phyloP scores from a whole-genome alignment of 208 protist species.

The Acanthamoeba divionensis region DNA sequence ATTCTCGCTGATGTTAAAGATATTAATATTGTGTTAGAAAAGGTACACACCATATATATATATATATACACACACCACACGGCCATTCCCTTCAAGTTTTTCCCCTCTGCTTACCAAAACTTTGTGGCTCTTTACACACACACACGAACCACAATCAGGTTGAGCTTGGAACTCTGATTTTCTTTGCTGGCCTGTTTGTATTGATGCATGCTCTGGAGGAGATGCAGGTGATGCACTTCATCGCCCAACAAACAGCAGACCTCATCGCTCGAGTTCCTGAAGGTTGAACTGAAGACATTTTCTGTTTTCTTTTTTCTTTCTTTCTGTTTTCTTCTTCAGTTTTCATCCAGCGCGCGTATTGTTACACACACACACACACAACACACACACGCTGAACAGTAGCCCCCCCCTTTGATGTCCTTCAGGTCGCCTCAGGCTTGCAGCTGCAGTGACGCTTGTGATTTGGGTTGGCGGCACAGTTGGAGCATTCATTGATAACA shows the following conservation, averaged over 20 bases:
- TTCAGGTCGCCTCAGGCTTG: neutral
- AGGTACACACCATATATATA: neutral
- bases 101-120: neutral
- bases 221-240: slow-evolving; percentile 58
- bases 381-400: neutral
- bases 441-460: slow-evolving; percentile 62
- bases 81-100: neutral
- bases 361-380: neutral
- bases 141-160: slow-evolving; percentile 63
- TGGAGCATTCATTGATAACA: slow-evolving; percentile 43
- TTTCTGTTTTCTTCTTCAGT: neutral
- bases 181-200: slow-evolving; percentile 73
- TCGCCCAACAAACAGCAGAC: slow-evolving; percentile 54
- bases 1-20: neutral
- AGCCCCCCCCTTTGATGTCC: neutral
- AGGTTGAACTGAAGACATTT: neutral
- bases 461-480: slow-evolving; percentile 72
- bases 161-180: slow-evolving; percentile 71
- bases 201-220: slow-evolving; percentile 65
- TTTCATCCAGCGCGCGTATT: neutral
- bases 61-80: neutral
- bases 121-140: neutral
- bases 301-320: neutral
- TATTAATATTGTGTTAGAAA: neutral
- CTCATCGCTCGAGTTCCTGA: slow-evolving; percentile 21